Evolutionary conservation across 164 flowering plant species (phyloP), one percentile per base, ranked within the genome.

Genomic region (Sedum album): DNA sequence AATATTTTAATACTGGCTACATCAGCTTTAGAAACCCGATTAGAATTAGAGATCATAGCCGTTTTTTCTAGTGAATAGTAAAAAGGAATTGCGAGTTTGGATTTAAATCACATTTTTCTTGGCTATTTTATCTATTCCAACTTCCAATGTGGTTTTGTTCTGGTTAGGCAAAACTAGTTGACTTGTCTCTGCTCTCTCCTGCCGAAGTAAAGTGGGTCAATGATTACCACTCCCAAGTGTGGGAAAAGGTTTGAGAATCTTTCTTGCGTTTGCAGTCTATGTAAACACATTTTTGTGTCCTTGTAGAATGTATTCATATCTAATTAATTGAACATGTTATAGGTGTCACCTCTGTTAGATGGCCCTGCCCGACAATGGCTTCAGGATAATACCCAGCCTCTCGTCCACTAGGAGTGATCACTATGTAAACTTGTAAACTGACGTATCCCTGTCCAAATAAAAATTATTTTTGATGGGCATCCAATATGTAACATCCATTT

Each of bases 321-420:
- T 55, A 48, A 48, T 18, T 2, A 17, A 20, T 48, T 18, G 18
- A 48, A 48, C 53, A 48, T 20, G 28, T 5, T 28, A 33, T 82
- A 94, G 98, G 97, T 94, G 66, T 91, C 98, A 8, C 95, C 93
- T 0, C 68, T 91, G 79, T 65, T 94, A 71, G 85, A 80, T 49
- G 98, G 86, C 68, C 73, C 87, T 66, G 86, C 91, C 35, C 82
- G 73, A 8, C 72, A 88, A 63, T 93, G 98, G 98, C 95, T 93
- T 46, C 79, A 90, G 94, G 75, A 83, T 77, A 93, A 89, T 74
- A 91, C 98, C 7, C 76, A 85, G 10, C 94, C 94, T 5, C 70
- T 93, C 57, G 70, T 55, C 28, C 17, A 13, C 15, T 79, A 80
- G 46, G 72, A 53, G 49, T 78, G 36, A 76, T 25, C n/a, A n/a